Evolutionary conservation across 2,329 filamentous ascomycete species (phyloP), one percentile per base, ranked within the genome.

Genomic region (Stromatinia cepivora): DNA sequence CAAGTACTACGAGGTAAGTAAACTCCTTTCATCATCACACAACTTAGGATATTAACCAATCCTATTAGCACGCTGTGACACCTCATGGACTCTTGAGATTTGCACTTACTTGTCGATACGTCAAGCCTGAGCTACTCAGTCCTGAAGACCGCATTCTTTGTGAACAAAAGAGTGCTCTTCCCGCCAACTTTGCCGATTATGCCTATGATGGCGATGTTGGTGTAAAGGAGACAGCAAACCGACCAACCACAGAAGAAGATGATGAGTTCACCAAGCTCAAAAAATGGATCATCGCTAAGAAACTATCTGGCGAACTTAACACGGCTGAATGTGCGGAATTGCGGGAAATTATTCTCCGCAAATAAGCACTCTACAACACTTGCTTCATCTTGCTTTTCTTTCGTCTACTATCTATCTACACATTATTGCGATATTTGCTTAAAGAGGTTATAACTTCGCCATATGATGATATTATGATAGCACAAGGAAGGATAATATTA

Each of bases 21-120:
- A 45, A 22, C 34, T 39, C 10, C 17, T 9, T n/a, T 36, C 1
- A 17, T 39, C 46, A 1, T 10, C 22, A 39, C 20, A 42, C n/a
- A 39, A 20, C 0, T 22, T 36, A 22, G 34, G 39, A 25, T 63
- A 45, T 73, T 80, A 66, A 79, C 25, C 4, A 67, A 45, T 57
- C 1, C 9, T 34, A 15, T 62, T 53, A 84, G 82, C 87, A 89
- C 74, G 79, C 80, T 28, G 86, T 89, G 0, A 81, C 80, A 0
- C 83, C 86, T 6, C 70, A 78, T 13, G 85, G 85, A 0, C 81
- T 80, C 63, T 78, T 87, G 54, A 80, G 86, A 3, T 88, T 87
- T 76, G 86, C 86, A 0, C 73, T 89, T 61, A 89, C 87, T 0
- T 84, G 83, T 70, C 81, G 87, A 2, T 82, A 83, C 50, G 83